These are phyloP conservation scores for Silene vulgaris DNA, from an alignment of 179 eudicot species.

Conservation along the genomic window DNA sequence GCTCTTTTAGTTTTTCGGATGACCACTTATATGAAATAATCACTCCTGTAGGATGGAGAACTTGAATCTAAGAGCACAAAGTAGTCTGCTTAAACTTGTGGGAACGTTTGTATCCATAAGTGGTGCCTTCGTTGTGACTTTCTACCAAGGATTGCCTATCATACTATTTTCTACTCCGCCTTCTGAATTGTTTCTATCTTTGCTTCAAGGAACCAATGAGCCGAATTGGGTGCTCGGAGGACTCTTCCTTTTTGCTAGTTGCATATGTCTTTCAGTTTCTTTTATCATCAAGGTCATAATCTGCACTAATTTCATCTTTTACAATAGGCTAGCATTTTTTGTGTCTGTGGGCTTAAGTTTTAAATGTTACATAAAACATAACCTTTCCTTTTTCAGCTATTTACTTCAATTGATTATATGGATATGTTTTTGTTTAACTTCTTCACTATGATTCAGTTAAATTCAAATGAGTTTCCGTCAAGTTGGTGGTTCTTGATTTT, in stretches of 20 bases:
- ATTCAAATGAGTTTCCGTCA: too few species aligned
- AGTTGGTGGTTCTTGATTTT: background rate
- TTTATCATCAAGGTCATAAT: conserved; percentile 24
- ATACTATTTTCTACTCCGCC: conserved; percentile 9
- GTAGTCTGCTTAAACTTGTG: conserved; percentile 25
- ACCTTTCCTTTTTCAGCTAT: too few species aligned
- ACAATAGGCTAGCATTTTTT: too few species aligned
- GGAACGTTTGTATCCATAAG: conserved; percentile 38
- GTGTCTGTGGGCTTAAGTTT: too few species aligned
- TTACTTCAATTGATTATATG: too few species aligned
- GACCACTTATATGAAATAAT: background rate
- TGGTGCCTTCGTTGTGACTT: conserved; percentile 34
- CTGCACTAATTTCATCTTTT: background rate
- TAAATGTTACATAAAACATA: too few species aligned
- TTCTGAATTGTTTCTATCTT: background rate
- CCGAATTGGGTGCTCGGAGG: conserved; percentile 38
- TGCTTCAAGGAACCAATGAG: conserved; percentile 6
- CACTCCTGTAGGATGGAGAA: conserved; percentile 34
- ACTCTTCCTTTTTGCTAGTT: conserved; percentile 26
- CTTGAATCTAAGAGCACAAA: conserved; percentile 24
- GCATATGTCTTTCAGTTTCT: conserved; percentile 28
- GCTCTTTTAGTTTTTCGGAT: background rate
- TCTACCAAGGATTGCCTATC: conserved; percentile 35
- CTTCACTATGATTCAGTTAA: background rate
- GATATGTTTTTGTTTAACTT: too few species aligned